Conservation (phyloP, 106 monocot genomes). For the Apostasia shenzhenica region DNA sequence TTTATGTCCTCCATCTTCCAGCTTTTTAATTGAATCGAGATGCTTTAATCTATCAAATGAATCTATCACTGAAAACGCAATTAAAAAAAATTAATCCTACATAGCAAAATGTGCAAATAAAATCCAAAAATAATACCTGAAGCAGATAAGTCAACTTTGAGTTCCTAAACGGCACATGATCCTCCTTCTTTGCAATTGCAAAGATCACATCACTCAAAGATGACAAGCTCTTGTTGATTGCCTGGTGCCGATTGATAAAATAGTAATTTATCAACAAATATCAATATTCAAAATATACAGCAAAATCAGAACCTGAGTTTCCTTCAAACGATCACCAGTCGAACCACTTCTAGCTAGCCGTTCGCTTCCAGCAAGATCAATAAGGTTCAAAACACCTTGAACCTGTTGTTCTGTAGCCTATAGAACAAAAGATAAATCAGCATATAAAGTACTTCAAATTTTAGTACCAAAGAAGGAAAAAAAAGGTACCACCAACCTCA, state of each 20-base stretch:
- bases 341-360: slow-evolving; percentile 72
- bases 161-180: slow-evolving; percentile 70
- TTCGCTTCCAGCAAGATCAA: slow-evolving; percentile 92
- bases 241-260: slow-evolving; percentile 15
- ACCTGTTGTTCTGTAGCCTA: slow-evolving; percentile 89
- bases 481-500: slow-evolving; percentile 19
- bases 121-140: slow-evolving; percentile 31
- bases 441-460: no score
- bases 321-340: slow-evolving; percentile 84
- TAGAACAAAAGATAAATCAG: not conserved
- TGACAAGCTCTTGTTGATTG: slow-evolving; percentile 56
- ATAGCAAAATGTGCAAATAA: no score
- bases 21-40: no score
- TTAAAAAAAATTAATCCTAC: no score
- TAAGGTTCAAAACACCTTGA: slow-evolving; percentile 75
- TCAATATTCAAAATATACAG: no score
- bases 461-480: no score
- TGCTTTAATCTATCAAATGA: no score
- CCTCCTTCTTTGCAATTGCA: slow-evolving; percentile 65
- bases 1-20: no score
- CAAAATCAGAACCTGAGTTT: slow-evolving; percentile 49
- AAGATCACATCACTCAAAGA: no score
- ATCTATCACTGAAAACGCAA: no score
- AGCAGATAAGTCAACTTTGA: slow-evolving; percentile 31
- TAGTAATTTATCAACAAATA: not conserved